These are phyloP conservation scores for Bjerkandera adusta DNA, from an alignment of 1,284 basidiomycete genomes.

Conservation along the genomic window DNA sequence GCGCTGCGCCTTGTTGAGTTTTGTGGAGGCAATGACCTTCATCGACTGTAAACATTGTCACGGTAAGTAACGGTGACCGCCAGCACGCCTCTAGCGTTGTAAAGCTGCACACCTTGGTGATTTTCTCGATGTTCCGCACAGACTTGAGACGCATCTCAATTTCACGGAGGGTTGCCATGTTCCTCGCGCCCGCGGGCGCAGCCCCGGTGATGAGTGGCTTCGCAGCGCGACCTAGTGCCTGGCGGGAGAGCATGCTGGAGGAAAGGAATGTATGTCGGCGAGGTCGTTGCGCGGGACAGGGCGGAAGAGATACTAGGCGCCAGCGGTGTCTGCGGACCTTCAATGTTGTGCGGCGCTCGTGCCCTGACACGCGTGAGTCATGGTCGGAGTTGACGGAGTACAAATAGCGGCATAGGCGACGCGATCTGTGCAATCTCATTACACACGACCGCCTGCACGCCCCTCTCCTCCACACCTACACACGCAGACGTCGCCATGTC, in stretches of 20 bases:
- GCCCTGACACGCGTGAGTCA: conserved; percentile 2
- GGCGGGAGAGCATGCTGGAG: conserved; percentile 56
- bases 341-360: conserved; percentile 8
- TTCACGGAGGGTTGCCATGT: conserved; percentile 97
- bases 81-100: not conserved
- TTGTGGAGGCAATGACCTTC: conserved; percentile 99
- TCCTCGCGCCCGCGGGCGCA: conserved; percentile 67
- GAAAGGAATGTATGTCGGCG: conserved; percentile 17
- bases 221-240: conserved; percentile 62
- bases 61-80: not conserved
- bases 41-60: conserved; percentile 68
- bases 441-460: conserved; percentile 7
- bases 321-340: conserved; percentile 20
- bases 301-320: conserved; percentile 19
- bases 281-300: conserved; percentile 27
- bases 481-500: conserved; percentile 39
- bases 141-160: conserved; percentile 97
- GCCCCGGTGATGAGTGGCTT: conserved; percentile 58
- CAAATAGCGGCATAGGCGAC: conserved; percentile 1
- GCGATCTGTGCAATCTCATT: conserved; percentile 17
- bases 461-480: not conserved
- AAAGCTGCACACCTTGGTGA: conserved; percentile 81
- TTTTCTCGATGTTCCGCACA: conserved; percentile 98
- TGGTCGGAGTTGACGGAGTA: conserved; percentile 18
- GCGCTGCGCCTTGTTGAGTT: conserved; percentile 92